Percentiles rank a stretch among this genome's conserved stretches.
These are phyloP conservation scores for Tricholoma flavovirens DNA, from an alignment of 768 basidiomycete species.

Conservation along the genomic window DNA sequence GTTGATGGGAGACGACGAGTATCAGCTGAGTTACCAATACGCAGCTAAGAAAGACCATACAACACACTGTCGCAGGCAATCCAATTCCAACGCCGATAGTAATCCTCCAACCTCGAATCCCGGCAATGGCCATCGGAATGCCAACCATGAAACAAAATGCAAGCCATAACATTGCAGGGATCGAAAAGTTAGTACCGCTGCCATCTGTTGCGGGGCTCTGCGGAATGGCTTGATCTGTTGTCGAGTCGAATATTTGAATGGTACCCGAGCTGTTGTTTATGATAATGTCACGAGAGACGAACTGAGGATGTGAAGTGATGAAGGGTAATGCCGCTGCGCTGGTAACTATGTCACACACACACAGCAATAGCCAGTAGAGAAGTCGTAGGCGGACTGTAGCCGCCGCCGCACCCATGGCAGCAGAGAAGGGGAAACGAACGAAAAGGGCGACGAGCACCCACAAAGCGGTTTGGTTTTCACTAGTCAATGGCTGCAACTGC, in stretches of 20 bases:
- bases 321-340: slow-evolving; percentile 4
- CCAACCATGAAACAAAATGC: slow-evolving; percentile 47
- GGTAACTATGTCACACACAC: slow-evolving; percentile 2
- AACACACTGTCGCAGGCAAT: slow-evolving; percentile 39
- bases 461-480: background rate
- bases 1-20: background rate
- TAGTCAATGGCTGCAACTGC: background rate
- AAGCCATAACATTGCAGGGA: slow-evolving; percentile 54
- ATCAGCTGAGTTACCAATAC: background rate
- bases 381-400: slow-evolving; percentile 7
- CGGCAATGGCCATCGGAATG: slow-evolving; percentile 46
- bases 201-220: slow-evolving; percentile 60
- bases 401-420: slow-evolving; percentile 9
- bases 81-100: slow-evolving; percentile 54
- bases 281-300: slow-evolving; percentile 12
- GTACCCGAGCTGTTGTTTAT: slow-evolving; percentile 33
- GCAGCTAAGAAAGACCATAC: slow-evolving; percentile 24
- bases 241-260: slow-evolving; percentile 38
- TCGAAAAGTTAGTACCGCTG: slow-evolving; percentile 39
- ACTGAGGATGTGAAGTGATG: slow-evolving; percentile 1
- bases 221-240: slow-evolving; percentile 35
- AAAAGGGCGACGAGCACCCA: slow-evolving; percentile 7
- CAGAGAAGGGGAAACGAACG: slow-evolving; percentile 10
- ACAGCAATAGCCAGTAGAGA: slow-evolving; percentile 10
- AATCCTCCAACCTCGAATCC: slow-evolving; percentile 51